These are phyloP conservation scores for Cyberlindnera suaveolens DNA, from an alignment of 805 yeast genomes.

Conservation along the genomic window DNA sequence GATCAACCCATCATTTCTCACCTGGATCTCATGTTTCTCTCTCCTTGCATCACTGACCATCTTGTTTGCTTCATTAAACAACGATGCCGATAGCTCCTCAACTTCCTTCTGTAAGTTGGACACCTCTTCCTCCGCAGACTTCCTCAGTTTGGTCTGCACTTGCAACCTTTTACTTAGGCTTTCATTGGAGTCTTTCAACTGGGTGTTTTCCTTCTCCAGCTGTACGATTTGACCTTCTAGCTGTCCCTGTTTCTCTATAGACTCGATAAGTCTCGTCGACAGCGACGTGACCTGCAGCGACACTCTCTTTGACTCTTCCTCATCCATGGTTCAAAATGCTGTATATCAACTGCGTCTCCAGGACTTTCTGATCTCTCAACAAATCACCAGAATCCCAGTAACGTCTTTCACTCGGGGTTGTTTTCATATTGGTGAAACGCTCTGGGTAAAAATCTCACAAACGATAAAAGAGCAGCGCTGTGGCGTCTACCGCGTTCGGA, in stretches of 20 bases:
- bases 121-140: constrained; percentile 52
- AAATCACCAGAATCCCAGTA: too few species aligned
- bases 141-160: constrained; percentile 31
- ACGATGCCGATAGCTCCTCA: constrained; percentile 69
- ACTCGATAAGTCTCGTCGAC: constrained; percentile 55
- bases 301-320: constrained; percentile 34
- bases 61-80: constrained; percentile 78
- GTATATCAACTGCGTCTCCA: background rate
- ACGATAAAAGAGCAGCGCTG: too few species aligned
- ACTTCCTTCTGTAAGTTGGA: constrained; percentile 62
- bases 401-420: too few species aligned
- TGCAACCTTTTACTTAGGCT: constrained; percentile 26
- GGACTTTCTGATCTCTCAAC: background rate
- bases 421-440: too few species aligned
- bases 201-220: constrained; percentile 31
- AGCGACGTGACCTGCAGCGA: constrained; percentile 49
- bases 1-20: constrained; percentile 49
- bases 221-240: constrained; percentile 43
- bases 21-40: constrained; percentile 53
- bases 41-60: constrained; percentile 79
- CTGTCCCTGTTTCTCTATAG: constrained; percentile 49
- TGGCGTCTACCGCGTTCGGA: too few species aligned
- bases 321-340: constrained; percentile 1
- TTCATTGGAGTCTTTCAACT: constrained; percentile 20
- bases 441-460: too few species aligned